A percentile compares a stretch with the other conserved stretches of the same genome.
These are phyloP conservation scores for Oxalis stricta DNA, from an alignment of 441 rosid genomes.

Conservation along the genomic window DNA sequence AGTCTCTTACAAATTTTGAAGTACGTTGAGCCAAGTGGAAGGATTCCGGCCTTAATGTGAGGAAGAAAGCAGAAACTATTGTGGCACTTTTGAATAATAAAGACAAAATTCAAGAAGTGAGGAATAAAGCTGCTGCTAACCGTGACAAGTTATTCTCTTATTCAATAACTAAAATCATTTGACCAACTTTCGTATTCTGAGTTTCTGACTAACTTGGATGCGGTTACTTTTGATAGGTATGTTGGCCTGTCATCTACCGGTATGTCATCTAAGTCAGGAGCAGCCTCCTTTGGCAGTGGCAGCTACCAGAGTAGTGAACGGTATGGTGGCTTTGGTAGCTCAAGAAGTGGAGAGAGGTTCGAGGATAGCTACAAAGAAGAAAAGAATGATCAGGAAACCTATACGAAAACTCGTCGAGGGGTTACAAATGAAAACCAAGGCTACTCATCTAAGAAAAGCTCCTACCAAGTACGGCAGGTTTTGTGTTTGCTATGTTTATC, in stretches of 20 bases:
- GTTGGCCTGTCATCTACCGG: slow-evolving; percentile 89
- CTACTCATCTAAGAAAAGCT: slow-evolving; percentile 25
- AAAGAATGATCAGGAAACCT: slow-evolving; percentile 33
- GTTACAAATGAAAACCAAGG: slow-evolving; percentile 25
- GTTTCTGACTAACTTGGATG: slow-evolving; percentile 4
- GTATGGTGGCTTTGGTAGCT: slow-evolving; percentile 32
- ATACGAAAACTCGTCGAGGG: slow-evolving; percentile 35
- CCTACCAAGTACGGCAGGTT: slow-evolving; percentile 46
- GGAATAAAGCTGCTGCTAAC: slow-evolving; percentile 79
- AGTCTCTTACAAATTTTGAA: slow-evolving; percentile 89
- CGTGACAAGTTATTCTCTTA: slow-evolving; percentile 69
- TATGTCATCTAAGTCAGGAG: slow-evolving; percentile 52
- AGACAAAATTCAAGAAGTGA: slow-evolving; percentile 80
- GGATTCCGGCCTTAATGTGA: slow-evolving; percentile 83
- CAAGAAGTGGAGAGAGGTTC: slow-evolving; percentile 38
- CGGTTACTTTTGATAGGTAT: slow-evolving; percentile 38
- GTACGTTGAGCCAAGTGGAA: slow-evolving; percentile 86
- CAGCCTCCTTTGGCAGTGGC: slow-evolving; percentile 44
- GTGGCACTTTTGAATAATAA: slow-evolving; percentile 58
- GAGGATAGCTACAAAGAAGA: slow-evolving; percentile 41
- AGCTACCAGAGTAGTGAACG: slow-evolving; percentile 36
- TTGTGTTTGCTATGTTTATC: slow-evolving; percentile 31
- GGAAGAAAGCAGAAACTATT: slow-evolving; percentile 89
- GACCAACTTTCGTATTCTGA: slow-evolving; percentile 4
- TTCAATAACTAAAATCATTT: slow-evolving; percentile 3